These are phyloP conservation scores for Tetragonia tetragonoides DNA, from an alignment of 148 eudicot species.

Conservation along the genomic window DNA sequence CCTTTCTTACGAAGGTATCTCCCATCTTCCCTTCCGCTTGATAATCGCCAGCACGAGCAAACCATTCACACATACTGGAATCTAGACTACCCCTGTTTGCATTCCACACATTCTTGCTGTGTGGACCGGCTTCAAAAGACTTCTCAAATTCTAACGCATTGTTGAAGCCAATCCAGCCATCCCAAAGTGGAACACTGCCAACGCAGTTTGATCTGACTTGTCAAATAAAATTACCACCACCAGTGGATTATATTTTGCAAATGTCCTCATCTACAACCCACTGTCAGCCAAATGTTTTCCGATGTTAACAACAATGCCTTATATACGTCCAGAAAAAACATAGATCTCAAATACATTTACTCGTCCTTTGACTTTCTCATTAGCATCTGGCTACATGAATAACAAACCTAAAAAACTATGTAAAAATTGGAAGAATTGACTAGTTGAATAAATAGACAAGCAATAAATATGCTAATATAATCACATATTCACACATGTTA, in stretches of 20 bases:
- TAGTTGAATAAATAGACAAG: too few species aligned
- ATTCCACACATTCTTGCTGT: slow-evolving; percentile 64
- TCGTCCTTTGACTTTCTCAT: too few species aligned
- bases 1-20: slow-evolving; percentile 55
- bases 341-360: too few species aligned
- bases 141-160: slow-evolving; percentile 76
- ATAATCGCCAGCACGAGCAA: slow-evolving; percentile 72
- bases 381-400: too few species aligned
- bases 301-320: slow-evolving; percentile 65
- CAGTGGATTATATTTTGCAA: slow-evolving; percentile 49
- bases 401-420: too few species aligned
- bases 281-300: slow-evolving; percentile 29
- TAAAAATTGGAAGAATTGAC: too few species aligned
- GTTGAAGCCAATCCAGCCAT: slow-evolving; percentile 59
- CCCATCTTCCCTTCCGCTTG: slow-evolving; percentile 50
- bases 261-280: slow-evolving; percentile 48
- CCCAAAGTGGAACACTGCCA: slow-evolving; percentile 57
- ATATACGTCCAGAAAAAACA: too few species aligned
- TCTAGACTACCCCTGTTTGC: slow-evolving; percentile 28
- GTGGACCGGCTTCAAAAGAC: slow-evolving; percentile 50
- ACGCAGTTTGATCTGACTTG: slow-evolving; percentile 32
- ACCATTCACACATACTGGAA: slow-evolving; percentile 65
- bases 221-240: slow-evolving; percentile 43
- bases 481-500: too few species aligned
- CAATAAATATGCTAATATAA: too few species aligned